Base-by-base conservation (phyloP, 148 eudicot species). In the Chenopodium quinoa region DNA sequence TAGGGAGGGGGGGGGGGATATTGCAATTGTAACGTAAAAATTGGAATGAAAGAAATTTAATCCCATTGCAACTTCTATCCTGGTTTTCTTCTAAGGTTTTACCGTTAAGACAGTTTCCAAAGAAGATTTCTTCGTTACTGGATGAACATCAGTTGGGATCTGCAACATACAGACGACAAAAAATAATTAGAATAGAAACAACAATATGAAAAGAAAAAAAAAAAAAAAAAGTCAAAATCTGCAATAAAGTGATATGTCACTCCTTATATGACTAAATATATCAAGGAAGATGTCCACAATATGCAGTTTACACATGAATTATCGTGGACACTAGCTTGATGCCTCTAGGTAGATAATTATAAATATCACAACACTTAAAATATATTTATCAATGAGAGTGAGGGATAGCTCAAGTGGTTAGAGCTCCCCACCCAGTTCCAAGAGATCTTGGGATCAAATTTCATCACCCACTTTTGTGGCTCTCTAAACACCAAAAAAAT, bases 31-130 rank as follows among this genome's bases (percentile, higher is more conserved):
- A 79, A 56, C 7, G 44, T 40, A 40, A 40, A 40, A 40, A 40
- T 40, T 40, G 44, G 44, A 40, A 5, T 40, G 44, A 40, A 40
- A 40, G 44, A 6, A 34, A 34, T 34, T 34, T 34, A 34, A 34
- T 34, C 14, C 7, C 46, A n/a, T 31, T 47, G 56, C 60, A 64
- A 72, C 56, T 64, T 44, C 62, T 31, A 10, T 19, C 50, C 29
- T 8, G 20, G 40, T 77, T 23, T 27, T n/a, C 14, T 19, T 40
- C 44, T 46, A 54, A 65, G 75, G 46, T 16, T 72, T 84, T 93
- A 95, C 98, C 91, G 97, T 95, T 87, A 95, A 88, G 77, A 95
- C 98, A 75, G 98, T 95, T 90, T 95, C 98, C 88, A 95, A 86
- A 31, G 97, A 83, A 82, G 97, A 92, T 82, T 93, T 95, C 75